phyloP scores from a whole-genome alignment of 257 asterid genomes.

The Craterostigma plantagineum region DNA sequence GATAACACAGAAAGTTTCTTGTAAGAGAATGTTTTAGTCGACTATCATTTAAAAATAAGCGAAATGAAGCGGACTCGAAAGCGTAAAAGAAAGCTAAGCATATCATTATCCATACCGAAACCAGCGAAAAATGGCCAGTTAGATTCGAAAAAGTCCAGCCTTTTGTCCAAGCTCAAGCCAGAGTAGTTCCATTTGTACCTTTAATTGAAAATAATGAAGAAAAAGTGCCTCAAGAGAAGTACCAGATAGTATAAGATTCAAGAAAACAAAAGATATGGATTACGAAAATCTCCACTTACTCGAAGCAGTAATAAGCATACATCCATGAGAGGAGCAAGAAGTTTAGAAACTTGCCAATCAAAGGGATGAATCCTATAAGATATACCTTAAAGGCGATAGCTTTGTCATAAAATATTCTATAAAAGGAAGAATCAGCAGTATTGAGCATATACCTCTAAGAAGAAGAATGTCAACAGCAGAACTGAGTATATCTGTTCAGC shows the following conservation, averaged over 20 bases:
- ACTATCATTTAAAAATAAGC: no score
- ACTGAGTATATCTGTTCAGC: slow-evolving; percentile 81
- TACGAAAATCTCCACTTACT: slow-evolving; percentile 37
- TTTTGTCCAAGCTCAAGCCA: slow-evolving; percentile 81
- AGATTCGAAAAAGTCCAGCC: slow-evolving; percentile 92
- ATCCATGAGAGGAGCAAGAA: slow-evolving; percentile 84
- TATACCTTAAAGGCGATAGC: slow-evolving; percentile 40
- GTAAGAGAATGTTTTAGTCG: no score
- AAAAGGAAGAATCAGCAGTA: slow-evolving; percentile 8
- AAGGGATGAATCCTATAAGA: slow-evolving; percentile 62
- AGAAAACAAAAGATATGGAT: no score
- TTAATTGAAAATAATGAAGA: slow-evolving; percentile 8
- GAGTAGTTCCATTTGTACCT: slow-evolving; percentile 97
- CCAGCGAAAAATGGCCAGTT: slow-evolving; percentile 98
- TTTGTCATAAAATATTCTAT: slow-evolving; percentile 4
- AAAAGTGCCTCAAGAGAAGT: background rate
- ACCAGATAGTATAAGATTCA: no score
- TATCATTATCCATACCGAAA: slow-evolving; percentile 40
- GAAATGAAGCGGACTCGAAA: background rate
- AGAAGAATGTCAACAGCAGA: slow-evolving; percentile 80
- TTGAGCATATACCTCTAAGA: slow-evolving; percentile 46
- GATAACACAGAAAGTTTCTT: background rate
- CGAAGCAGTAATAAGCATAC: slow-evolving; percentile 98
- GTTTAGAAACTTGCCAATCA: slow-evolving; percentile 51
- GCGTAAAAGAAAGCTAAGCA: background rate